These are phyloP conservation scores for Aspergillus ochraceoroseus DNA, from an alignment of 2,329 filamentous ascomycete species.

Conservation along the genomic window DNA sequence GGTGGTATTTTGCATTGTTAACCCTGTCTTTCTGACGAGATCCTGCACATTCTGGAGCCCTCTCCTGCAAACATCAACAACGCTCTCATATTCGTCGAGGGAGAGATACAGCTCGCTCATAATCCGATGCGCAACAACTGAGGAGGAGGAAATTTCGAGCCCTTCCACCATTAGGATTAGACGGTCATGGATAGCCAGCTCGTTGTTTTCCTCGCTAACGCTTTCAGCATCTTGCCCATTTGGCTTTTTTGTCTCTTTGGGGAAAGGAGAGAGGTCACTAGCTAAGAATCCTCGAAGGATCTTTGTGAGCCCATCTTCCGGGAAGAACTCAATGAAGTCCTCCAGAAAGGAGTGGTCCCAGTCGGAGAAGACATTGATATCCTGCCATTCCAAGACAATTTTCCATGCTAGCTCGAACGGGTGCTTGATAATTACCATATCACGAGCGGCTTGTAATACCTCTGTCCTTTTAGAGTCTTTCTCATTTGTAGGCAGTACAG, in stretches of 20 bases:
- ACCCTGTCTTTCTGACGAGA: constrained; percentile 62
- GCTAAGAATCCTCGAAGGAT: constrained; percentile 76
- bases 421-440: constrained; percentile 95
- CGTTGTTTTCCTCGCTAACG: constrained; percentile 42
- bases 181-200: constrained; percentile 71
- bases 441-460: constrained; percentile 71
- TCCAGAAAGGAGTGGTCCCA: constrained; percentile 74
- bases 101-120: constrained; percentile 78
- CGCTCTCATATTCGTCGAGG: constrained; percentile 77
- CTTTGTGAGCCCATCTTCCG: constrained; percentile 73
- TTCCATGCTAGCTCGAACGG: constrained; percentile 88
- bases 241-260: constrained; percentile 44
- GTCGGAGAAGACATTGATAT: constrained; percentile 66
- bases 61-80: constrained; percentile 72
- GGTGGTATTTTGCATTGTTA: constrained; percentile 62
- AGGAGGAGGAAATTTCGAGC: constrained; percentile 58
- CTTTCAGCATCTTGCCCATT: constrained; percentile 16
- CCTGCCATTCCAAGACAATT: constrained; percentile 82
- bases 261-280: constrained; percentile 80
- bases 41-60: constrained; percentile 58
- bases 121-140: constrained; percentile 75
- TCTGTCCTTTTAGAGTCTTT: constrained; percentile 68
- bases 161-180: constrained; percentile 75
- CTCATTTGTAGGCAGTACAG: constrained; percentile 60
- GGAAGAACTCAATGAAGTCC: constrained; percentile 79